Base-by-base conservation (phyloP, 257 asterid species). In the Anisodus acutangulus region DNA sequence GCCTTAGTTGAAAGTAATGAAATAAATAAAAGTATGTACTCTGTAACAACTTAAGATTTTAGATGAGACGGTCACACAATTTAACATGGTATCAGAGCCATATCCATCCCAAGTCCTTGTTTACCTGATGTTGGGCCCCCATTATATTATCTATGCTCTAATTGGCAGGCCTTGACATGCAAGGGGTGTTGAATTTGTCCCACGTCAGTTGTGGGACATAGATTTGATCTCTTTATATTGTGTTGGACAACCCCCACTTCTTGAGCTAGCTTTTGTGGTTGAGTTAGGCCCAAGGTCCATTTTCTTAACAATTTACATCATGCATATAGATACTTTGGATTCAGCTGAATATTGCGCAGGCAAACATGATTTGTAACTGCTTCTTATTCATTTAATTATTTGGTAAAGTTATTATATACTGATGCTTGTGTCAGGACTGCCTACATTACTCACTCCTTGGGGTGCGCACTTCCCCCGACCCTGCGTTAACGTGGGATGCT, bases 251-350 rank as follows among this genome's bases (percentile, higher is more conserved):
- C 39, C n/a, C 31, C 0, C 78, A 69, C 78, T 31, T 69, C 31
- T 16, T 69, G 78, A 41, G 49, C 54, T 69, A 69, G 19, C 54
- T 69, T 41, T 59, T 41, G 78, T 8, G 31, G 78, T 41, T 69
- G 31, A 41, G 78, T 69, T 69, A 39, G 54, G 54, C 16, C 78
- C 26, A 69, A 69, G 4, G 49, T 39, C 53, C 53, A 39, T 39
- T 69, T 69, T 69, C 54, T 8, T 69, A 39, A 39, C 54, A 69
- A 69, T 78, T 53, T 78, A 53, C 8, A 54, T 53, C 81, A 53
- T 78, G 81, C 63, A 78, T 78, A 35, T 13, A 13, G 81, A 22
- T 76, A 51, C 81, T 51, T 76, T 15, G 59, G 81, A 78, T 78
- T 53, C 9, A 26, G 47, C 22, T 53, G 47, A 78, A 53, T 78